Conservation (phyloP, 257 asterid genomes). For the Euphrasia confusa region DNA sequence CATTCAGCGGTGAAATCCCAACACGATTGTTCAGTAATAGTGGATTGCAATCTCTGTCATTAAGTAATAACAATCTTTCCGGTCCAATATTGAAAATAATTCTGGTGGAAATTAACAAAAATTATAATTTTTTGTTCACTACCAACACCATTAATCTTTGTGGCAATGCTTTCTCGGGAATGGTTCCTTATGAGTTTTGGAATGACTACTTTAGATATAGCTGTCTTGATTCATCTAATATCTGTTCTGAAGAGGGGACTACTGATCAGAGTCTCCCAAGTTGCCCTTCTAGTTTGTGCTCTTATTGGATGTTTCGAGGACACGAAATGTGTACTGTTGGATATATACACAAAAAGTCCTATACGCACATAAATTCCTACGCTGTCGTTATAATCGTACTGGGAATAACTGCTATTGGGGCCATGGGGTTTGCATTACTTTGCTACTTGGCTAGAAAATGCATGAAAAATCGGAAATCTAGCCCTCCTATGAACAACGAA, state of each 20-base stretch:
- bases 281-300: conserved; percentile 26
- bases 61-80: conserved; percentile 19
- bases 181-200: conserved; percentile 25
- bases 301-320: conserved; percentile 6
- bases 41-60: conserved; percentile 6
- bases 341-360: too few species aligned
- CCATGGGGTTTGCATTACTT: conserved; percentile 21
- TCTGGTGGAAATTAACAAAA: too few species aligned
- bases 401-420: not conserved
- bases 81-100: too few species aligned
- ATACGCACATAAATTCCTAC: too few species aligned
- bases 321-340: conserved; percentile 8
- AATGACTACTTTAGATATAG: conserved; percentile 8
- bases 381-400: conserved; percentile 4
- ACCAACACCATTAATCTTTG: conserved; percentile 28
- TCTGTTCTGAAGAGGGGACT: conserved; percentile 1
- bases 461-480: conserved; percentile 5
- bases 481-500: conserved; percentile 2
- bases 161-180: too few species aligned
- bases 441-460: conserved; percentile 3
- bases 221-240: conserved; percentile 28
- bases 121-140: not conserved
- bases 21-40: not conserved
- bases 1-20: too few species aligned
- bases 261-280: not conserved